phyloP scores from a whole-genome alignment of 2,329 filamentous ascomycete genomes.

The Colletotrichum sp. region DNA sequence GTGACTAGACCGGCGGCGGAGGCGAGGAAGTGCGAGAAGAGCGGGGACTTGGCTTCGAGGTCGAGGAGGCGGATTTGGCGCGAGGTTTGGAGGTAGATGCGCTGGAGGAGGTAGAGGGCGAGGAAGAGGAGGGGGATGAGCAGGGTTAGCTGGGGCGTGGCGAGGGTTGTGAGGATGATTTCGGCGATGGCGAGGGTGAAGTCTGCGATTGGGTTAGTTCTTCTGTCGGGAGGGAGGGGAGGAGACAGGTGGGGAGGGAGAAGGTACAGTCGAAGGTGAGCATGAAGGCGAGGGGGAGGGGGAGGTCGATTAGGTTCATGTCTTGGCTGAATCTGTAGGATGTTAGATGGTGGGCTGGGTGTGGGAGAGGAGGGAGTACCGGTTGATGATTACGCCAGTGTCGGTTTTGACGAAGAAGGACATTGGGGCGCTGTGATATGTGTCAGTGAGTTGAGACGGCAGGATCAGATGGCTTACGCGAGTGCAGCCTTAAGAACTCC shows the following conservation, averaged over 20 bases:
- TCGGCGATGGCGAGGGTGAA: constrained; percentile 38
- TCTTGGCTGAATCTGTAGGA: constrained; percentile 28
- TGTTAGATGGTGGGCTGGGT: not conserved
- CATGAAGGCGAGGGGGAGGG: constrained; percentile 28
- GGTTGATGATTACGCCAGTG: constrained; percentile 24
- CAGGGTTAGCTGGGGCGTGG: constrained; percentile 49
- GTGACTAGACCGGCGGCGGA: constrained; percentile 51
- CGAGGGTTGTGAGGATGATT: constrained; percentile 48
- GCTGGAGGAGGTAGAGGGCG: constrained; percentile 34
- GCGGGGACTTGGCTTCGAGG: constrained; percentile 45
- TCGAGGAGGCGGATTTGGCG: constrained; percentile 46
- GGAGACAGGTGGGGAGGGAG: too few relatives aligned
- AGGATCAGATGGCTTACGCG: not conserved
- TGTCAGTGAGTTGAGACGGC: not conserved
- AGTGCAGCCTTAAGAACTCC: not conserved
- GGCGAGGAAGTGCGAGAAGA: constrained; percentile 47
- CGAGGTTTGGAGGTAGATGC: constrained; percentile 45
- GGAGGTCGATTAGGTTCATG: constrained; percentile 27
- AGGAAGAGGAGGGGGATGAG: constrained; percentile 40
- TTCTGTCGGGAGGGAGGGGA: too few relatives aligned
- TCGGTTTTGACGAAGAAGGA: constrained; percentile 28
- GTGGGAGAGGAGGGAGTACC: not conserved
- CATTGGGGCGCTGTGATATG: not conserved
- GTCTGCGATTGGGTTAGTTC: not conserved
- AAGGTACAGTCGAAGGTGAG: constrained; percentile 15